Base-by-base conservation (phyloP, 352 stramenopile genomes). In the Globisporangium spinosum region DNA sequence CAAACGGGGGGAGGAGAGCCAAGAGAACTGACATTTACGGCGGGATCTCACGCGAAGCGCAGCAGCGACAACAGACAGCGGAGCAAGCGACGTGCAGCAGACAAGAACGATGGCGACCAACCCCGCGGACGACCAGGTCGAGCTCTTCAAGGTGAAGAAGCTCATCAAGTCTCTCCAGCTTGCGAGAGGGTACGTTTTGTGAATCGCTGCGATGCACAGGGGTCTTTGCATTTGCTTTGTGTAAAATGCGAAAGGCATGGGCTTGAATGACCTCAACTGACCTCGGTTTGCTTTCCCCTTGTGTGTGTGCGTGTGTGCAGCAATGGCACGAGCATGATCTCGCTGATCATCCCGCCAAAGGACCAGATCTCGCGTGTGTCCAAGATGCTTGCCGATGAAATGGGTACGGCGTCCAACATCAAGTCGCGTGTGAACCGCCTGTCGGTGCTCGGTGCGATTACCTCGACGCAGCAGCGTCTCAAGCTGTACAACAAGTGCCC, bases 61-160 rank as follows among this genome's bases (percentile, higher is more conserved):
- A 63, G 43, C 51, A 57, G 64, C 32, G 32, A 45, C 51, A 69
- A 27, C 27, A 66, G 43, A 38, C 29, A 53, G 10, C 61, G 27
- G 23, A 35, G 22, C 53, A 38, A 20, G 7, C 15, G 29, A 38
- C 12, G 7, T 9, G n/a, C 25, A 49, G 47, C 45, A 65, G 25
- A 13, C 38, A 58, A 23, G 60, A 56, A 56, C 49, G 67, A 80
- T 86, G 78, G 56, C 72, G 56, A 59, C 72, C 38, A 76, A 71
- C 68, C 56, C 65, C 63, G 82, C 89, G 58, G 93, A 98, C 64
- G 89, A 95, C 58, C 97, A 99, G 81, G 97, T 99, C 65, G 97
- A 99, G 82, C 98, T 99, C 69, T 99, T 99, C 90, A 99, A 99
- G 83, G 95, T 99, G 38, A 99, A 99, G 89, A 99, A 99, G 89